phyloP scores from a whole-genome alignment of 2,329 filamentous ascomycete species.

The Sphaerulina vaccinii region DNA sequence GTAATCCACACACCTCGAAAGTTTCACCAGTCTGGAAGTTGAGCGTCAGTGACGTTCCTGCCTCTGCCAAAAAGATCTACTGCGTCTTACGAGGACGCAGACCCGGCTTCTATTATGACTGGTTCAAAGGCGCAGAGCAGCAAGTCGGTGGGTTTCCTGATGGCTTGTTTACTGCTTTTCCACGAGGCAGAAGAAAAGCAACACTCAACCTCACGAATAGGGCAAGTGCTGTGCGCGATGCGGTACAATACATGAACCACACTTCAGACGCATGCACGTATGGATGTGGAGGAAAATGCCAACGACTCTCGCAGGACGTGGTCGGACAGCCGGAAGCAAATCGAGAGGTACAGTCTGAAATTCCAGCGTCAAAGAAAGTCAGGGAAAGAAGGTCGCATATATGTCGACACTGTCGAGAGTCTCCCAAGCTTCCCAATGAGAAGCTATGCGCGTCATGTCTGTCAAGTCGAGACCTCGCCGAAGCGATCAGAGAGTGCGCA shows the following conservation, averaged over 20 bases:
- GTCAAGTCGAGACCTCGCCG: neutral
- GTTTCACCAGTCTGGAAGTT: slow-evolving; percentile 5
- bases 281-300: slow-evolving; percentile 13
- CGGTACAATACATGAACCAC: slow-evolving; percentile 16
- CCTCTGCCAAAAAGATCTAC: slow-evolving; percentile 14
- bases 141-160: slow-evolving; percentile 12
- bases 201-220: slow-evolving; percentile 6
- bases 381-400: neutral
- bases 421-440: neutral
- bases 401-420: neutral
- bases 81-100: slow-evolving; percentile 9
- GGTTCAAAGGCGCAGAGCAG: slow-evolving; percentile 11
- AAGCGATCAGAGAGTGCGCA: neutral
- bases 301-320: neutral
- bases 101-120: slow-evolving; percentile 21
- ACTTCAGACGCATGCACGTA: neutral
- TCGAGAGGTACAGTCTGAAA: neutral
- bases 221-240: slow-evolving; percentile 1
- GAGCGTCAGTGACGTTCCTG: neutral
- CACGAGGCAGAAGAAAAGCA: slow-evolving; percentile 10
- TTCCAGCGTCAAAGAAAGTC: neutral
- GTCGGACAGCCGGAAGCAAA: neutral
- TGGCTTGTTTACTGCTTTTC: slow-evolving; percentile 12
- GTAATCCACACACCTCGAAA: neutral
- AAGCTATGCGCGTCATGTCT: neutral